Evolutionary conservation across 2,329 filamentous ascomycete genomes (phyloP), one percentile per base, ranked within the genome.

Genomic region (Trichothecium roseum): DNA sequence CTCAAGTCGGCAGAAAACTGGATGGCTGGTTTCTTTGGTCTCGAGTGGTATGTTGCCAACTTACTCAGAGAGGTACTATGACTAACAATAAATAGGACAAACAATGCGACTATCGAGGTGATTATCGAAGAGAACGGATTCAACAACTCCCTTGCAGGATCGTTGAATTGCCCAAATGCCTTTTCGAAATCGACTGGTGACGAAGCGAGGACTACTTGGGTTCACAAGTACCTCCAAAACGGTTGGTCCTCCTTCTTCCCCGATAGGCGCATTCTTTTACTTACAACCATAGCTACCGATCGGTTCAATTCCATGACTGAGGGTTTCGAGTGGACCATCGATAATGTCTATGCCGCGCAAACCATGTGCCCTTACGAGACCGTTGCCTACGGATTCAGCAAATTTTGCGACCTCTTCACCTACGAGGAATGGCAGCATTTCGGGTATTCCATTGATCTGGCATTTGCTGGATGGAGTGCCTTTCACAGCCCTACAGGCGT

Each of bases 301-400:
- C 70, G 81, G 3, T 67, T 87, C 36, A 63, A 68, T 20, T 54
- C 59, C 4, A 57, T 77, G 55, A 63, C 77, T 1, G 54, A 68
- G 2, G 65, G 64, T 15, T 68, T 77, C 49, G 70, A 80, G 36
- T 84, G 81, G 76, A 79, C 72, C 2, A 49, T 72, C 4, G 55
- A 64, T 3, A 78, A 83, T 47, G 70, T 71, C 1, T 82, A 79
- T 54, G 73, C 78, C 14, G 76, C 76, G 0, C 82, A 87, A 53
- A 77, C 66, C 3, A 66, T 87, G 51, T 88, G 83, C 46, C 76
- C 82, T 0, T 88, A 87, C 49, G 83, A 88, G 54, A 85, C 80
- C 1, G 69, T 84, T n/a, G 76, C 79, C 1, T 78, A 81, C 40
- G 83, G 83, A 16, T 87, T 77, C 60, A 84, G 78, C 45, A 68